Base-by-base conservation (phyloP, 2,329 filamentous ascomycete species). In the Shiraia bambusicola region DNA sequence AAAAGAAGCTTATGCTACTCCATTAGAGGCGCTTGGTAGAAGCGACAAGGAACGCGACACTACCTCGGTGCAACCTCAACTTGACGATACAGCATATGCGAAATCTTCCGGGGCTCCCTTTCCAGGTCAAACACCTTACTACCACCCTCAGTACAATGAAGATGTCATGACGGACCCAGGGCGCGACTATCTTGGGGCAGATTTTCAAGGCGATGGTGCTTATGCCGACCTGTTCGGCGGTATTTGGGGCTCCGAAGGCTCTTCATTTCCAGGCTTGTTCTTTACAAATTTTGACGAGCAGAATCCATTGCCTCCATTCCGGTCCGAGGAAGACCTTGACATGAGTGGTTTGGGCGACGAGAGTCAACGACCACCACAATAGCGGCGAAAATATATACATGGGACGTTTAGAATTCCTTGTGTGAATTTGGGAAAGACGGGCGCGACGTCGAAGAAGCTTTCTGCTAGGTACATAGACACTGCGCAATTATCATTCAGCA, bases 211-310 rank as follows among this genome's bases (percentile, higher is more conserved):
- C 10, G 28, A 31, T 29, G 13, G 13, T 14, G 31, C 15, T 12
- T 29, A 34, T 6, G 8, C 16, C 3, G 26, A 30, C n/a, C 7
- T 22, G 4, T 29, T 22, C 10, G 16, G 16, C 5, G 26, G 29
- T n/a, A 12, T 4, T 12, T 34, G 13, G 17, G 17, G 26, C 6
- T 29, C 12, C 8, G 17, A 10, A 14, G 13, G 25, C 2, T 12
- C 17, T 6, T 29, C 15, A 13, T 46, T 50, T 12, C 40, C 49
- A 10, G 45, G 47, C 9, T 33, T 47, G 7, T 48, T 56, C 11
- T 25, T 53, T 12, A 53, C 51, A 15, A 48, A 25, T 4, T 56
- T 52, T 32, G 53, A 56, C 36, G 46, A 56, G 31, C 32, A 47
- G 3, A 47, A 50, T 37, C 36, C 50, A 9, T 38, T 54, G 12